These are phyloP conservation scores for Melanogaster broomeanus DNA, from an alignment of 768 basidiomycete species.

Conservation along the genomic window DNA sequence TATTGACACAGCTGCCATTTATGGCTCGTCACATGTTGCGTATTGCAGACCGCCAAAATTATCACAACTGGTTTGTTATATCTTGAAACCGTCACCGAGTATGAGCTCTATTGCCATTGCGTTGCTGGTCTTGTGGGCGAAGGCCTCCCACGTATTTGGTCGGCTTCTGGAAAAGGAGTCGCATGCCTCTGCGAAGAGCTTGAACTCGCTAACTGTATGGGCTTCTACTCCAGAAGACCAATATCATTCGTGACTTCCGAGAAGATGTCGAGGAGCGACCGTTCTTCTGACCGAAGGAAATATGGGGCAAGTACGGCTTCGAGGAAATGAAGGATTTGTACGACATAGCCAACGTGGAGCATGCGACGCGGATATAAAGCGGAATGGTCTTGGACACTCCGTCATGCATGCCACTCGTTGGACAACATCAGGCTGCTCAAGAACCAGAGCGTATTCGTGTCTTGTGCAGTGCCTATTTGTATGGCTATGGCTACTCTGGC, in stretches of 20 bases:
- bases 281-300: slow-evolving; percentile 94
- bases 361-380: slow-evolving; percentile 80
- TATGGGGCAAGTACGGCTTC: slow-evolving; percentile 84
- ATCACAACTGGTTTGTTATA: slow-evolving; percentile 69
- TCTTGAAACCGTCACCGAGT: slow-evolving; percentile 78
- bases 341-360: slow-evolving; percentile 53
- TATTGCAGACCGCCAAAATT: slow-evolving; percentile 91
- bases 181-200: slow-evolving; percentile 76
- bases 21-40: too few relatives aligned
- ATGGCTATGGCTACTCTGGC: slow-evolving; percentile 97
- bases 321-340: slow-evolving; percentile 69
- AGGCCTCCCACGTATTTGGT: slow-evolving; percentile 86
- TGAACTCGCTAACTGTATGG: slow-evolving; percentile 91
- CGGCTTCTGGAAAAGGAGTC: slow-evolving; percentile 82
- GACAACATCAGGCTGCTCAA: slow-evolving; percentile 87
- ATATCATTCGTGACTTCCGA: slow-evolving; percentile 93
- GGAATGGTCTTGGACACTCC: slow-evolving; percentile 88
- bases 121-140: slow-evolving; percentile 98
- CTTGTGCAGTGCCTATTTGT: slow-evolving; percentile 90
- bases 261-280: slow-evolving; percentile 87
- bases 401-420: slow-evolving; percentile 82
- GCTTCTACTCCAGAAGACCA: slow-evolving; percentile 95
- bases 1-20: background rate
- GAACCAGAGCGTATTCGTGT: slow-evolving; percentile 94
- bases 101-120: slow-evolving; percentile 98